A percentile compares a stretch with the other conserved stretches of the same genome.
These are phyloP conservation scores for Przewalskia tangutica DNA, from an alignment of 257 asterid genomes.

Conservation along the genomic window DNA sequence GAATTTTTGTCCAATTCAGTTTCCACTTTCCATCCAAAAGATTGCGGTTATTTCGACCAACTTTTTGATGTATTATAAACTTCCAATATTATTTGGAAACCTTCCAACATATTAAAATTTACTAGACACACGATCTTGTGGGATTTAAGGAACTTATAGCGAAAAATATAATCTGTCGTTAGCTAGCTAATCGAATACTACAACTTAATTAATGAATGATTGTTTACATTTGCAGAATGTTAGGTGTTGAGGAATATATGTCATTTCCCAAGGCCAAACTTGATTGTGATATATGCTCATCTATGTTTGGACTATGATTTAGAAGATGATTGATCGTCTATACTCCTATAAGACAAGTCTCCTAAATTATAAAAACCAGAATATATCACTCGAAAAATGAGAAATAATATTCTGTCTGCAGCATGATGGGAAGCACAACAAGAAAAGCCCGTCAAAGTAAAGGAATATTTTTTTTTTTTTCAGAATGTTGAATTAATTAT, in stretches of 20 bases:
- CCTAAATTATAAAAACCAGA: neutral
- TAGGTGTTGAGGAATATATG: neutral
- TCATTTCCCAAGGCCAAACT: neutral
- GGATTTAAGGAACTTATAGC: neutral
- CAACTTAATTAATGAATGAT: neutral
- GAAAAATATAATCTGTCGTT: neutral
- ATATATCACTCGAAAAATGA: neutral
- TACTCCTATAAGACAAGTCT: neutral
- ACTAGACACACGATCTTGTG: neutral
- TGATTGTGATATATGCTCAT: neutral
- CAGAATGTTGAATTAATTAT: too few relatives aligned
- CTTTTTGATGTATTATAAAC: neutral
- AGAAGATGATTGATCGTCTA: neutral
- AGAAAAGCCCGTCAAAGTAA: neutral
- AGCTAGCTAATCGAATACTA: neutral
- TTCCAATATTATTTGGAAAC: neutral
- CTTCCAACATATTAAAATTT: neutral
- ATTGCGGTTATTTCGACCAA: too few relatives aligned
- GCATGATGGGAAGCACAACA: neutral
- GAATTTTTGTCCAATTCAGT: too few relatives aligned
- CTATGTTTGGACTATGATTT: neutral
- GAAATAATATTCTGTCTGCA: neutral
- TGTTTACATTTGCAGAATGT: neutral
- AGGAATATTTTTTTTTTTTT: neutral
- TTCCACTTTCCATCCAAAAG: too few relatives aligned